Evolutionary conservation across 2,329 filamentous ascomycete species (phyloP), one percentile per base, ranked within the genome.

Genomic region (Graphilbum sp.): DNA sequence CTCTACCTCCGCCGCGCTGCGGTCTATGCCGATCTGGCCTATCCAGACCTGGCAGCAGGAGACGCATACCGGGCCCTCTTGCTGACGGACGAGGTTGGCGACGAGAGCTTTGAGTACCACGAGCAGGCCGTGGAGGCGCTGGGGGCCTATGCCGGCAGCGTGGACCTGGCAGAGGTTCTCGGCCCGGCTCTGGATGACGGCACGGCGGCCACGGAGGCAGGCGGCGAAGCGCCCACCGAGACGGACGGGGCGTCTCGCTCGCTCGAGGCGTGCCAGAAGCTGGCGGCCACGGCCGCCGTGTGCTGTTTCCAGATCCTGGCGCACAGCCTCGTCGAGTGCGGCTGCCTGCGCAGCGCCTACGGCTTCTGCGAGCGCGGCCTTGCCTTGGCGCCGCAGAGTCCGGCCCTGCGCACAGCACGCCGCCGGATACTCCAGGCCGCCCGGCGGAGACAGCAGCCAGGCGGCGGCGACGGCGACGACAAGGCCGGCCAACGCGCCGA

Each of bases 51-150:
- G 30, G 86, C 86, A 5, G 78, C 79, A 11, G 84, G 85, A 25
- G 87, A 95, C 62, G 84, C 85, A 5, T 96, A 96, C 54, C 79
- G 81, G 39, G 86, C 87, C 1, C 67, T 96, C n/a, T 70, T 94
- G 4, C 63, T 98, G 34, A 71, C 81, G 15, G 88, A 96, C 52
- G 84, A 90, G 46, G 69, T 85, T 27, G 58, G 67, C 45, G 78
- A 90, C 40, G 81, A 88, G 44, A 71, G 73, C 30, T 87, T 82
- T 47, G 85, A 95, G 55, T 92, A 86, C 50, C 79, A 90, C 52
- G 75, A 85, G 15, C 61, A 71, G 47, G 76, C 78, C 9, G 47
- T 66, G 7, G 68, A 72, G 37, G 62, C 67, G 10, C 56, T 79
- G 35, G 51, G 61, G 42, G 48, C 54, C 39, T 59, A 61, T 13